Base-by-base conservation (phyloP, 2,329 filamentous ascomycete genomes). In the Penicillium sp. region DNA sequence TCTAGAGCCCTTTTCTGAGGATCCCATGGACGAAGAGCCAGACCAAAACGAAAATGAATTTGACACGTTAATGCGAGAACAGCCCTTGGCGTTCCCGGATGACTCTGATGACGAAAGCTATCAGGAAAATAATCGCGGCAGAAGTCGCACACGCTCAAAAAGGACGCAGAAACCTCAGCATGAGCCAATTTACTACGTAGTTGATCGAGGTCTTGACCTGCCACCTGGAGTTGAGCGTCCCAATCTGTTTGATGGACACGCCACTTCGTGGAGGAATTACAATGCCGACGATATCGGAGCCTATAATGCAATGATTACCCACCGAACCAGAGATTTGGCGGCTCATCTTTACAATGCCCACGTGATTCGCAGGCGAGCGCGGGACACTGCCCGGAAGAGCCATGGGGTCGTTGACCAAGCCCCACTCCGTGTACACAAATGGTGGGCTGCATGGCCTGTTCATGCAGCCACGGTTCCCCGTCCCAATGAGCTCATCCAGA, bases 381-480 rank as follows among this genome's bases (percentile, higher is more conserved):
- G 55, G 26, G 52, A 51, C 4, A 48, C 53, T 21, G 52, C 45
- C 3, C 57, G 51, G 33, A 49, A 49, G 3, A 52, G 46, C 6
- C 33, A 45, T 15, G 52, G 53, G 32, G 45, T 45, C 12, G 37
- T 45, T 33, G 51, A 55, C 34, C 48, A 51, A 5, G 54, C 50
- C 56, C 63, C 45, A 2, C 73, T 77, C 57, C 58, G 68, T 15
- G 75, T 78, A 2, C 60, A 79, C 0, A 80, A 77, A 51, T 56
- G 64, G 4, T 96, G 91, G 90, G 87, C 87, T 17, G 86, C 89
- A 0, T 96, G 91, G 91, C 91, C 91, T 4, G 66, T 94, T 61
- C 75, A 75, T 19, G 73, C 78, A 4, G 69, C 74, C 7, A 70
- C 77, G 24, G 81, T 93, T 7, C 87, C 86, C 2, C 70, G 73